Evolutionary conservation across 1,139 yeast genomes (phyloP), one percentile per base, ranked within the genome.

Genomic region (Arxiozyma heterogenica): DNA sequence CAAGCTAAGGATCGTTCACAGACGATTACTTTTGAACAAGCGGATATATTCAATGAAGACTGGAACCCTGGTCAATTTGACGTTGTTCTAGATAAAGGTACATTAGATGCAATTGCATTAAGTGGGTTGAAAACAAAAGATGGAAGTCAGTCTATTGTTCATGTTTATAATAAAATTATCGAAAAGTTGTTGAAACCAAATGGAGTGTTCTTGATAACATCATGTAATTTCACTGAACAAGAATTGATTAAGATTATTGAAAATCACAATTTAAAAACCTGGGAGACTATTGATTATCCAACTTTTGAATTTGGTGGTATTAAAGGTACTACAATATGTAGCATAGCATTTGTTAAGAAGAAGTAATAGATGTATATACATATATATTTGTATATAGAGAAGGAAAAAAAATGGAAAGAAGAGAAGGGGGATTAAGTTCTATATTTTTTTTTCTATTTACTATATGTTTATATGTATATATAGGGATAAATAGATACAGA

Each of bases 91-190:
- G 99, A 93, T 69, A 93, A 93, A 67, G 98, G 99, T 11, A 93
- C 99, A 0, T 72, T 94, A 45, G 99, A 93, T 72, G 98, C 99
- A 6, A 93, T 94, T 59, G 97, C 97, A 0, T 75, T 93, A 51
- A 86, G 89, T 64, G 89, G 86, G 47, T 64, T 82, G 43, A 65
- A 63, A 23, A 77, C 73, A 51, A 67, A 67, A 9, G 45, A 53
- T 12, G 69, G 65, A 6, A 34, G 42, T 21, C 65, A 66, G 47
- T 67, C 72, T 6, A 66, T 71, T 1, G 71, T 70, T 5, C 82
- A 85, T 48, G 73, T 80, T 15, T 93, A 93, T 63, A 82, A 90
- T 0, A 61, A 63, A 0, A 82, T 81, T 49, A 82, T 88, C n/a
- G 73, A 72, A 48, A 75, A 78, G 54, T 64, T 86, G 59, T 73